Evolutionary conservation across 2,329 filamentous ascomycete species (phyloP).

Genomic region (Macroventuria anomochaeta): DNA sequence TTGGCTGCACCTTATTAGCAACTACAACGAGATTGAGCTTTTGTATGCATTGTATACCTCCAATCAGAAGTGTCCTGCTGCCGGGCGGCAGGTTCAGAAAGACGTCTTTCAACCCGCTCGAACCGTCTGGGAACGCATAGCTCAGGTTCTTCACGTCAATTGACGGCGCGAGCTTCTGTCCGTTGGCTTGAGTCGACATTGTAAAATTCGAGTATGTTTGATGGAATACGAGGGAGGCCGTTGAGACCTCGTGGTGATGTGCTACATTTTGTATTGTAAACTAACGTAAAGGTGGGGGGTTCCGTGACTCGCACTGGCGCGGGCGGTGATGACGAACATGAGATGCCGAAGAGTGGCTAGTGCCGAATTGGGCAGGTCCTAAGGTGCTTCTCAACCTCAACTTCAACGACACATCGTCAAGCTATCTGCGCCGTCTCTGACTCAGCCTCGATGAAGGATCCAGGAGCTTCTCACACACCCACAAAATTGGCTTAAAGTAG

Average conservation of each 20-base stretch:
- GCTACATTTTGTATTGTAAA: constrained; percentile 14
- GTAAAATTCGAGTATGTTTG: background rate
- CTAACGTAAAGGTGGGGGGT: constrained; percentile 10
- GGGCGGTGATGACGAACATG: constrained; percentile 15
- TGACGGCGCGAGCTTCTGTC: constrained; percentile 56
- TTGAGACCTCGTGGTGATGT: background rate
- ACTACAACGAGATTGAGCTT: background rate
- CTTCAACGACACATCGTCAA: constrained; percentile 8
- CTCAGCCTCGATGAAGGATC: no score
- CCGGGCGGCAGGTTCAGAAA: constrained; percentile 77
- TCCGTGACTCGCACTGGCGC: constrained; percentile 9
- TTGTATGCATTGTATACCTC: constrained; percentile 60
- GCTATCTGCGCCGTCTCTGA: no score
- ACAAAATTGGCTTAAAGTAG: no score
- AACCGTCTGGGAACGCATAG: constrained; percentile 88
- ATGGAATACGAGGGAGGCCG: background rate
- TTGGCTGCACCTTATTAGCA: constrained; percentile 66
- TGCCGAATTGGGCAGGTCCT: constrained; percentile 9
- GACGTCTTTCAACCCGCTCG: constrained; percentile 77
- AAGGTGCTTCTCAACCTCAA: constrained; percentile 2
- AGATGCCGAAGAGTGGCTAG: constrained; percentile 15
- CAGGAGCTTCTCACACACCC: no score
- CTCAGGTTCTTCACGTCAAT: constrained; percentile 78
- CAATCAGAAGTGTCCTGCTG: constrained; percentile 89
- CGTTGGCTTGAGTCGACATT: constrained; percentile 32